Evolutionary conservation across 768 basidiomycete genomes (phyloP).

Genomic region (Rossbeevera mucosa): DNA sequence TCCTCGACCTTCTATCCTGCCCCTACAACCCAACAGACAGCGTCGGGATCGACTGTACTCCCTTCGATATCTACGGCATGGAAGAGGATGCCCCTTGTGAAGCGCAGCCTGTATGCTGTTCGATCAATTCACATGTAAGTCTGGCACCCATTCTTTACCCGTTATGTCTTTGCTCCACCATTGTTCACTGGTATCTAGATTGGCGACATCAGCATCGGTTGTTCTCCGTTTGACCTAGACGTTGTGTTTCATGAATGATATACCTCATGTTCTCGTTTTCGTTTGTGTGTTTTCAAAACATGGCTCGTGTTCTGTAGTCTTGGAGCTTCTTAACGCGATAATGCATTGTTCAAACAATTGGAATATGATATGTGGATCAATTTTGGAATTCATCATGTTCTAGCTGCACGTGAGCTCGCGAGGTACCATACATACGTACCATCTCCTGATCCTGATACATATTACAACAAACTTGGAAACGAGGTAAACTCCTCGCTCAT

Average conservation of each 20-base stretch:
- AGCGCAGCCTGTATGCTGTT: constrained; percentile 27
- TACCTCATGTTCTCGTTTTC: neutral
- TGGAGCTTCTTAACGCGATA: neutral
- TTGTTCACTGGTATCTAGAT: constrained; percentile 2
- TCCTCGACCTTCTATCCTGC: constrained; percentile 8
- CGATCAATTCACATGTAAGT: constrained; percentile 18
- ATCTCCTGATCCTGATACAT: too few species aligned
- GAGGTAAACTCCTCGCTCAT: neutral
- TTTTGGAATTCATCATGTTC: neutral
- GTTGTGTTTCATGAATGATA: neutral
- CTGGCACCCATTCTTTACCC: neutral
- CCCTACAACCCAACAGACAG: constrained; percentile 16
- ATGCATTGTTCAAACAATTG: neutral
- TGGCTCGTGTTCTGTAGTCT: neutral
- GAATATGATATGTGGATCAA: neutral
- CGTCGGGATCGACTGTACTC: constrained; percentile 24
- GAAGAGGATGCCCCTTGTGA: constrained; percentile 18
- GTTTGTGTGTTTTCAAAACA: constrained; percentile 3
- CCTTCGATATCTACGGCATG: constrained; percentile 16
- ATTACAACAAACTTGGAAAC: neutral
- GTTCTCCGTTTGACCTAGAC: constrained; percentile 23
- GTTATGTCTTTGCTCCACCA: neutral
- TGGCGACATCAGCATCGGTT: constrained; percentile 20
- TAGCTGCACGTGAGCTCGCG: neutral
- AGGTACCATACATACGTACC: too few species aligned